A percentile compares a stretch with the other conserved stretches of the same genome.
Conservation (phyloP, 2,329 filamentous ascomycete species). For the Colletotrichum somersetense region DNA sequence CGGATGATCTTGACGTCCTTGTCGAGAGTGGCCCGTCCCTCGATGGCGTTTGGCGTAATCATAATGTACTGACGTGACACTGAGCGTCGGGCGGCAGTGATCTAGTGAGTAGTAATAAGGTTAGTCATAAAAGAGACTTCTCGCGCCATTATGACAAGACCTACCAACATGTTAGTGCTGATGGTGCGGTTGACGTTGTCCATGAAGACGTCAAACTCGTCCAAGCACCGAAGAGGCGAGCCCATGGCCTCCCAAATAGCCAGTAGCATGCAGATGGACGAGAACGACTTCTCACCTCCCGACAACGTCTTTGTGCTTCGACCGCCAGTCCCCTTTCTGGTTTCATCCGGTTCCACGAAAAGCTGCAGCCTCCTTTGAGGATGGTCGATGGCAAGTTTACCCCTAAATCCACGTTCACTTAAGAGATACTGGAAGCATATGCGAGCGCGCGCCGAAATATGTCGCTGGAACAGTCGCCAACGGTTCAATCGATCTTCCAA, state of each 20-base stretch:
- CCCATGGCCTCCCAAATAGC: conserved; percentile 99
- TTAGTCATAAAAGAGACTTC: background rate
- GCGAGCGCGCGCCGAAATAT: conserved; percentile 87
- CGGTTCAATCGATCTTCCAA: conserved; percentile 77
- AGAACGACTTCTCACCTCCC: conserved; percentile 97
- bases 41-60: conserved; percentile 92
- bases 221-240: conserved; percentile 91
- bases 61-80: conserved; percentile 96
- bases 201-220: conserved; percentile 99
- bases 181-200: conserved; percentile 95
- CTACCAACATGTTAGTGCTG: conserved; percentile 92
- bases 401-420: conserved; percentile 89
- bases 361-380: conserved; percentile 79
- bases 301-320: conserved; percentile 92
- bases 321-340: conserved; percentile 75
- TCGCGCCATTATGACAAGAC: conserved; percentile 49
- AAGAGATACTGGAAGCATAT: conserved; percentile 90
- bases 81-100: conserved; percentile 84
- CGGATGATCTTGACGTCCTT: conserved; percentile 84
- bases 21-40: conserved; percentile 67
- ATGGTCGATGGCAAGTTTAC: conserved; percentile 84
- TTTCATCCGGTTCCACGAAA: conserved; percentile 78
- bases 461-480: conserved; percentile 85
- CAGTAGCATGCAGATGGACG: conserved; percentile 92
- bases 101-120: conserved; percentile 60